Base-by-base conservation (phyloP, 2,329 filamentous ascomycete species). In the Trichothecium sympodiale region DNA sequence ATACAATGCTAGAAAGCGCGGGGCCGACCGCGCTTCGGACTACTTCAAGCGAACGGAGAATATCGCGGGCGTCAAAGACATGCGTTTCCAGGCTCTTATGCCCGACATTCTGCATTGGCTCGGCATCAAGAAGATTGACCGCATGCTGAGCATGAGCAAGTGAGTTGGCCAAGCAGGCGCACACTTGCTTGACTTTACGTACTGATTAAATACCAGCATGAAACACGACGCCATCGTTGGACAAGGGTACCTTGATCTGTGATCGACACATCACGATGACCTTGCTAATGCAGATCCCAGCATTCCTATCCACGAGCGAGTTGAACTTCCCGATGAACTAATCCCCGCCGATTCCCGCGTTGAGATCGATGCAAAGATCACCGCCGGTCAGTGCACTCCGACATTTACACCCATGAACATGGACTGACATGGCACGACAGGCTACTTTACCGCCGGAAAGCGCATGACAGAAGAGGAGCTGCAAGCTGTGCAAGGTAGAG, bases 321-420 rank as follows among this genome's bases (percentile, higher is more conserved):
- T 96, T 33, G 87, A 93, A 41, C 85, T 96, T 44, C 91, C 89
- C 4, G 86, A 94, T 45, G 83, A 91, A 23, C 78, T 91, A 74
- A 95, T 96, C 49, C 91, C 91, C 10, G 84, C 80, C 43, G 91
- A 96, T 60, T 94, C 87, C 36, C 72, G 89, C 46, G 91, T 96
- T n/a, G 91, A 98, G 60, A 98, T 96, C 52, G 91, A 96, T 59
- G 91, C 91, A 40, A 96, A 96, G 67, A 95, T 96, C 54, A 91
- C 89, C 48, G 87, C 89, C 41, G 91, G 83, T 86, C 62, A 60
- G 76, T 62, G 38, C 25, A 25, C 33, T 34, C 23, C 36, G 38
- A 13, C 3, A 6, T 25, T 25, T 6, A 25, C 20, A 25, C 20
- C 10, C 20, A 14, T 4, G 7, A 23, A 17, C 26, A 25, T 25